These are phyloP conservation scores for Lunasporangiospora selenospora DNA, from an alignment of 192 early-diverging fungal genomes.

Conservation along the genomic window DNA sequence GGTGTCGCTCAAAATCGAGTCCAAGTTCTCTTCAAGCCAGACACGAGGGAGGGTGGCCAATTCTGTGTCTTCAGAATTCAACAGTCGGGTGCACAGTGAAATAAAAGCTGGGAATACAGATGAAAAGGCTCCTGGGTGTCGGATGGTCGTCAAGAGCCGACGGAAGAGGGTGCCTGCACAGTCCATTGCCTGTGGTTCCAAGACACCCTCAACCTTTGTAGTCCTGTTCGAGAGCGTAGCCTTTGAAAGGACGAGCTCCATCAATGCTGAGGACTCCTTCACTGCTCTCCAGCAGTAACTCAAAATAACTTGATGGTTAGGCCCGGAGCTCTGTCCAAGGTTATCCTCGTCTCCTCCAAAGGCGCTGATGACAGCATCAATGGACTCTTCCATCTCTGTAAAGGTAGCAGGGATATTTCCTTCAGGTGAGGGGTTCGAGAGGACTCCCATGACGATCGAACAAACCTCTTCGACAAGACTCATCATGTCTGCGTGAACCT, in stretches of 20 bases:
- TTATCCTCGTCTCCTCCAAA: constrained; percentile 51
- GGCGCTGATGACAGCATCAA: constrained; percentile 54
- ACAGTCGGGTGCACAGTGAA: constrained; percentile 70
- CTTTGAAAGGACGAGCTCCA: constrained; percentile 45
- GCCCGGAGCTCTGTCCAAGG: constrained; percentile 50
- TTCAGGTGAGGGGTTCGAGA: constrained; percentile 85
- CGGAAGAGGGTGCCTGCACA: constrained; percentile 62
- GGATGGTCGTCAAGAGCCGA: constrained; percentile 69
- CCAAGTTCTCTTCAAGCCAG: constrained; percentile 87
- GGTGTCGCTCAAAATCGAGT: constrained; percentile 67
- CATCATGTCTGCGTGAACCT: constrained; percentile 54
- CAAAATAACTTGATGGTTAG: constrained; percentile 86
- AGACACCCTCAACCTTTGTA: constrained; percentile 27
- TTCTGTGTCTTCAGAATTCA: constrained; percentile 57
- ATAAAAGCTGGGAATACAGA: constrained; percentile 85
- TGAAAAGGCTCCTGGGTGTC: constrained; percentile 93
- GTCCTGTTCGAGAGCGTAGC: constrained; percentile 27
- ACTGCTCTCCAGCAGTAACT: constrained; percentile 94
- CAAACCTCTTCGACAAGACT: constrained; percentile 60
- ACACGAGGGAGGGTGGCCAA: constrained; percentile 62
- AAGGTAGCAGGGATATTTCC: constrained; percentile 87
- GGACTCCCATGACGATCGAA: constrained; percentile 68
- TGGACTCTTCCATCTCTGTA: constrained; percentile 70
- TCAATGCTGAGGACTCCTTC: constrained; percentile 75
- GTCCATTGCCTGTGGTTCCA: constrained; percentile 14